These are phyloP conservation scores for Spirogloea muscicola DNA, from an alignment of 139 green algal genomes.

Conservation along the genomic window DNA sequence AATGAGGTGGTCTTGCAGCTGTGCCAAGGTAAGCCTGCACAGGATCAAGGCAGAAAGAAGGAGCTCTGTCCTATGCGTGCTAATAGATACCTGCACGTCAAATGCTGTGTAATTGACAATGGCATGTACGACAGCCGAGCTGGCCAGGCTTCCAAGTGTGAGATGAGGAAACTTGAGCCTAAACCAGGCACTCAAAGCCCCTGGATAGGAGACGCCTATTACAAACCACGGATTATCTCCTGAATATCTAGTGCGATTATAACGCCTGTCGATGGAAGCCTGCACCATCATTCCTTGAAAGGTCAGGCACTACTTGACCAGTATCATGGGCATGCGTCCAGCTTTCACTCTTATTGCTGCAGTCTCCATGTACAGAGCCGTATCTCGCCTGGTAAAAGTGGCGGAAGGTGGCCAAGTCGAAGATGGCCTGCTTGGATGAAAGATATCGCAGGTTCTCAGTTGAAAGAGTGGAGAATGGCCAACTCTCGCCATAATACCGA, in stretches of 20 bases:
- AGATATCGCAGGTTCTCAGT: conserved; percentile 21
- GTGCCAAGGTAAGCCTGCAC: too few relatives aligned
- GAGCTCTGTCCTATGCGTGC: too few relatives aligned
- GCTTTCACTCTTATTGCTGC: neutral
- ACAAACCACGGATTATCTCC: conserved; percentile 29
- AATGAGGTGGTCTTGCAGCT: too few relatives aligned
- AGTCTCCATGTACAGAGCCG: neutral
- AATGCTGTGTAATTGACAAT: conserved; percentile 22
- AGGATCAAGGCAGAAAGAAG: too few relatives aligned
- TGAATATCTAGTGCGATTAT: neutral
- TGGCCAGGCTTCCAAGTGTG: conserved; percentile 18
- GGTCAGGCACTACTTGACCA: neutral
- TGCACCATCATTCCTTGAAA: neutral
- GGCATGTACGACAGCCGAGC: conserved; percentile 32
- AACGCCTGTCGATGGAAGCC: neutral
- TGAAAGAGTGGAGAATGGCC: conserved; percentile 15
- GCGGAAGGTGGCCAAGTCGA: conserved; percentile 16
- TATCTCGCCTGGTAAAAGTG: conserved; percentile 21
- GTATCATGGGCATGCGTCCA: neutral
- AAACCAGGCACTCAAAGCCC: conserved; percentile 25
- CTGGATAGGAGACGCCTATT: conserved; percentile 34
- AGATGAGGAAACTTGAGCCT: conserved; percentile 34
- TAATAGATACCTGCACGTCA: conserved; percentile 26
- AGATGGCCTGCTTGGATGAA: conserved; percentile 31
- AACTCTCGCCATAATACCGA: conserved; percentile 32